A percentile compares a stretch with the other conserved stretches of the same genome.
phyloP scores from a whole-genome alignment of 23 red algal species.

The Agarophyton chilense region DNA sequence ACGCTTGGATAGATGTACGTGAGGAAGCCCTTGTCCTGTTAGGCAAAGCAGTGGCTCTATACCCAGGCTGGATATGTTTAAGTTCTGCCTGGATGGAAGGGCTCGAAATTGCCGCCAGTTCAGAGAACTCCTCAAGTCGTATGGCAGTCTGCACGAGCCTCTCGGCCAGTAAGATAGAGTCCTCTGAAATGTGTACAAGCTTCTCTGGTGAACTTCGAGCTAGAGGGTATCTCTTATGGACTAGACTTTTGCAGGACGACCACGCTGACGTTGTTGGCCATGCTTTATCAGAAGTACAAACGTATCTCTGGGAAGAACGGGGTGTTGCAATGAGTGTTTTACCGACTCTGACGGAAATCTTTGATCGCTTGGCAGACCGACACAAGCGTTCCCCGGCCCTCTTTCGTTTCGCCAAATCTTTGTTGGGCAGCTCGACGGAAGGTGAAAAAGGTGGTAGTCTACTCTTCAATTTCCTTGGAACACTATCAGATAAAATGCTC shows the following conservation, averaged over 20 bases:
- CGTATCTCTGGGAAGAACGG: not conserved
- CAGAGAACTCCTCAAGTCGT: not conserved
- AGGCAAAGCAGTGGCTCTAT: not conserved
- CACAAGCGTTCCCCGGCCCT: not conserved
- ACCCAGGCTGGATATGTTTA: not conserved
- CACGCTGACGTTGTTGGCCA: slow-evolving; percentile 13
- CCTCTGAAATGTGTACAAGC: not conserved
- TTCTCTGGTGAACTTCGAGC: not conserved
- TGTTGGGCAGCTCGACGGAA: not conserved
- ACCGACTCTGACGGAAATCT: slow-evolving; percentile 34
- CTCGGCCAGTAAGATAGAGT: not conserved
- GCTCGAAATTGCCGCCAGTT: not conserved
- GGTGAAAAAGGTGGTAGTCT: not conserved
- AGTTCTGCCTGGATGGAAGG: slow-evolving; percentile 20
- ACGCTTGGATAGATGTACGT: slow-evolving; percentile 38
- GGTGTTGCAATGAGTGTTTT: not conserved
- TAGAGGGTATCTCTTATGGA: slow-evolving; percentile 1
- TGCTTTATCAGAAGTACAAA: slow-evolving; percentile 15
- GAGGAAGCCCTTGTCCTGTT: slow-evolving; percentile 28
- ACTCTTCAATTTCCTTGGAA: not conserved
- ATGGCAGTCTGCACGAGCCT: slow-evolving; percentile 38
- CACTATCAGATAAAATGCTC: not conserved
- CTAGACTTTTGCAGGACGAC: slow-evolving; percentile 31
- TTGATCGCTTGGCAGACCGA: not conserved
- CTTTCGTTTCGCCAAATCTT: not conserved